Evolutionary conservation across 2,329 filamentous ascomycete genomes (phyloP), one percentile per base, ranked within the genome.

Genomic region (Beauveria sp.): DNA sequence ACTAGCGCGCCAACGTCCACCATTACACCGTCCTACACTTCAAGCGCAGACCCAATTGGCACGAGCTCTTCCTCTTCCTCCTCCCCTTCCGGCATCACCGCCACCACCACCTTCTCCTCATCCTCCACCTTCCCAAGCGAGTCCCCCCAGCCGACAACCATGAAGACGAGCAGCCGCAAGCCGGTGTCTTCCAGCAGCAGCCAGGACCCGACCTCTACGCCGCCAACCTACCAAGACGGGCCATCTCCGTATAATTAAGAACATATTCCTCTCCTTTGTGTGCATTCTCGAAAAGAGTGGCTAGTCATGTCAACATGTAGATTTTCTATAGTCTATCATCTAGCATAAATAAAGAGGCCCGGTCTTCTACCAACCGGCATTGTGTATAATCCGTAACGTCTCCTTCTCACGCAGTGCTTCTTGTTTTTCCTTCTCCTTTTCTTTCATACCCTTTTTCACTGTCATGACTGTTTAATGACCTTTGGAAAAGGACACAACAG

Each of bases 401-500:
- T 20, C 8, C 12, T 18, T n/a, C 48, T 50, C 24, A 16, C 6
- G 18, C 48, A 20, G 20, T 34, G 43, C 38, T 28, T 34, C 12
- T 28, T 5, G 34, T 8, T n/a, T 42, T 3, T 34, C 18, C 18
- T 14, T 12, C 3, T 22, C 20, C 46, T 54, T 31, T 5, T 38
- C 20, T 22, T 16, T 10, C 3, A 5, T 28, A 14, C 24, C 10
- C 20, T 43, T 22, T 8, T 28, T 0, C 8, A 38, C 34, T 38
- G 12, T 16, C 12, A 24, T 34, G 18, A 49, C 14, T 0, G 18
- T 65, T 67, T 66, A 75, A 42, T 68, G 66, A 8, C 71, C 74
- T 49, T 73, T 63, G 5, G 75, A 77, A 9, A 77, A 65, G 55
- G 68, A 92, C 5, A 96, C 87, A n/a, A 98, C 91, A 6, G 93